Conservation (phyloP, 306 rosid species). For the Rubus parviflorus region DNA sequence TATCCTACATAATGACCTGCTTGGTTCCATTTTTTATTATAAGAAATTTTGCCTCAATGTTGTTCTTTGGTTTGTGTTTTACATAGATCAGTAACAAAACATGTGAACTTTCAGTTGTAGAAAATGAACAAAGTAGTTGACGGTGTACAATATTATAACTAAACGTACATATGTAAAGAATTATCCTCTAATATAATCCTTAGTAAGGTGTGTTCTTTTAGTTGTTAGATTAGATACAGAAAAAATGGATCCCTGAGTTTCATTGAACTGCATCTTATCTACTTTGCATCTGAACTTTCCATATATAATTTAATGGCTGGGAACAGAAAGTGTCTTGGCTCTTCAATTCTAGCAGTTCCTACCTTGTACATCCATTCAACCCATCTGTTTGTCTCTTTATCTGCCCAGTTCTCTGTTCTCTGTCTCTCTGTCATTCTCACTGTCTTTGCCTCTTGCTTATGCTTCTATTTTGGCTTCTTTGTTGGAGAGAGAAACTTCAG, state of each 20-base stretch:
- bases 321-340: neutral
- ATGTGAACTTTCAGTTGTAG: neutral
- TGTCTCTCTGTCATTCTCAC: neutral
- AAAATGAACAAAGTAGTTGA: neutral
- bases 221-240: neutral
- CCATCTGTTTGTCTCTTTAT: neutral
- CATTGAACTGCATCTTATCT: neutral
- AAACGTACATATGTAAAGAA: neutral
- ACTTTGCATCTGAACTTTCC: neutral
- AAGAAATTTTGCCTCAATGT: constrained; percentile 6
- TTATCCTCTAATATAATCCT: neutral
- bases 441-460: neutral
- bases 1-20: neutral
- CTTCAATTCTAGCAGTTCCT: neutral
- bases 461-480: neutral
- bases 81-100: neutral
- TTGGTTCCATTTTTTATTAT: constrained; percentile 6
- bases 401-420: neutral
- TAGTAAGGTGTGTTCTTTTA: neutral
- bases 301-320: neutral
- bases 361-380: neutral
- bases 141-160: neutral
- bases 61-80: neutral
- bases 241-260: neutral
- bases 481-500: neutral